These are phyloP conservation scores for Coemansia sp. DNA, from an alignment of 192 early-diverging fungal genomes.

Conservation along the genomic window DNA sequence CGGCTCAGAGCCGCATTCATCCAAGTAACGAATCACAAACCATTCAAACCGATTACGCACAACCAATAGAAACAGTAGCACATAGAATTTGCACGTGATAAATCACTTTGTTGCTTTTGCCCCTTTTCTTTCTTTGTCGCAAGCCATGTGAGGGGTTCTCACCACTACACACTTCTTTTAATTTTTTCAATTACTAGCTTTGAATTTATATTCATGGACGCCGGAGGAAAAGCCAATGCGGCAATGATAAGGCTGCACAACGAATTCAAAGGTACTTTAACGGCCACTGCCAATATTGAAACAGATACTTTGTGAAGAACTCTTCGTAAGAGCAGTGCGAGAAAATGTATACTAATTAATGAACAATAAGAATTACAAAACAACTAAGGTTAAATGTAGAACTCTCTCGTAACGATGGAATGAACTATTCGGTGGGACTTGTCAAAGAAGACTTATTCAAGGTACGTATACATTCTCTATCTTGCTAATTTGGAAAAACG, in stretches of 20 bases:
- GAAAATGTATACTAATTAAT: too few species aligned
- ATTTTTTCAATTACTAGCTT: background rate
- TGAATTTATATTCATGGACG: constrained; percentile 10
- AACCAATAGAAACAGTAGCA: too few species aligned
- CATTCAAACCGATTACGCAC: too few species aligned
- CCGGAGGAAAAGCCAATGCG: constrained; percentile 8
- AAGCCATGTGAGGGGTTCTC: background rate
- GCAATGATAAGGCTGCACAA: constrained; percentile 32
- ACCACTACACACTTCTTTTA: background rate
- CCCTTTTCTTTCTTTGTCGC: background rate
- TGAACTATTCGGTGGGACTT: constrained; percentile 91
- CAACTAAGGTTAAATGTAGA: constrained; percentile 52
- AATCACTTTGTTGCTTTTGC: background rate
- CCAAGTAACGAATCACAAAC: too few species aligned
- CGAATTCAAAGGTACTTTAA: constrained; percentile 31
- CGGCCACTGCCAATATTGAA: too few species aligned
- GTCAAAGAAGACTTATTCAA: constrained; percentile 79
- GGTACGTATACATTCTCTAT: constrained; percentile 52
- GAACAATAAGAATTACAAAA: background rate
- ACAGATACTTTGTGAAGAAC: too few species aligned
- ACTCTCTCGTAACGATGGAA: constrained; percentile 67
- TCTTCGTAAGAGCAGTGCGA: too few species aligned
- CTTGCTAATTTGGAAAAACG: background rate
- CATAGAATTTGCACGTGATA: constrained; percentile 1
- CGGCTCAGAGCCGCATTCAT: too few species aligned